phyloP scores from a whole-genome alignment of 208 protist species.

The Trypanosomatidae sp. region DNA sequence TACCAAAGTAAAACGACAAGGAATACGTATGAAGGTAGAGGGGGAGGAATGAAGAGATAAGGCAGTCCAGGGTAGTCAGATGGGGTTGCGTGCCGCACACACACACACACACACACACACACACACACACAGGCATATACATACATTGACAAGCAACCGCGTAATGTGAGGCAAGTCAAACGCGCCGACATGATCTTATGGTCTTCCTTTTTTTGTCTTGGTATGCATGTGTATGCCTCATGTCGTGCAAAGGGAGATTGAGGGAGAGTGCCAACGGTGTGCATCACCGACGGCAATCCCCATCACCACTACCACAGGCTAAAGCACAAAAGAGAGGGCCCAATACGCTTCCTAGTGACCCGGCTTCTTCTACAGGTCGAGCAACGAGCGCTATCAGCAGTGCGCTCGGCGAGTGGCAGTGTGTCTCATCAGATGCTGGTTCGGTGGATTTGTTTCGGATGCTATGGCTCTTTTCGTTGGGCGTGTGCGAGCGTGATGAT shows the following conservation, averaged over 20 bases:
- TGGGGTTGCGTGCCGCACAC: not conserved
- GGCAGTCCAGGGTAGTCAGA: not conserved
- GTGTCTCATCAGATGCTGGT: no score
- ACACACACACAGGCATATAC: not conserved
- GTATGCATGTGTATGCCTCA: not conserved
- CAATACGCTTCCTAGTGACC: not conserved
- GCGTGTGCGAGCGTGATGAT: not conserved
- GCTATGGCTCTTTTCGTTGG: not conserved
- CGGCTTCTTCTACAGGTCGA: not conserved
- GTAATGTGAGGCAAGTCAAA: not conserved
- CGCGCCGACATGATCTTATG: not conserved
- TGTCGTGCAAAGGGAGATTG: not conserved
- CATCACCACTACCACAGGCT: not conserved
- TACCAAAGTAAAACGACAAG: not conserved
- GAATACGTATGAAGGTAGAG: not conserved
- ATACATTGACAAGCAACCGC: no score
- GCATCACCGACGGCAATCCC: not conserved
- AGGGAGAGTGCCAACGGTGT: not conserved
- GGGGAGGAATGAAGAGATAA: not conserved
- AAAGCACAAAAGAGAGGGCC: not conserved
- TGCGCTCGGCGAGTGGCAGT: not conserved
- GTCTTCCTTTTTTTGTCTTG: not conserved
- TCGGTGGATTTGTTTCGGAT: not conserved
- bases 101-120: slow-evolving; percentile 1
- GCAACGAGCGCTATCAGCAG: not conserved